Evolutionary conservation across 2,329 filamentous ascomycete species (phyloP).

Genomic region (Harringtonia aguacate): DNA sequence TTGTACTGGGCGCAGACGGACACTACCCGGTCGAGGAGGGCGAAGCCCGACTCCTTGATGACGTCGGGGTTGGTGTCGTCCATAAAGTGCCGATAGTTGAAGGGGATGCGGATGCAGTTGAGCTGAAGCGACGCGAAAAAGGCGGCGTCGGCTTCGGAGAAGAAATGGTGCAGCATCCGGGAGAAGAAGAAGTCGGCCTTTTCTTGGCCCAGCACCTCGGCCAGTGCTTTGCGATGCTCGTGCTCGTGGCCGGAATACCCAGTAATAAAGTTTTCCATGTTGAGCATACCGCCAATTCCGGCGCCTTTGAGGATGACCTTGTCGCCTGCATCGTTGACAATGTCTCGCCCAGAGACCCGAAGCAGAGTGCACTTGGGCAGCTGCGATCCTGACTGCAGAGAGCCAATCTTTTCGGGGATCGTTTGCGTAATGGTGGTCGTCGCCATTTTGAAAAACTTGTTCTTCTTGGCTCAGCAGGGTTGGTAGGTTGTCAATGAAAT

Average conservation of each 20-base stretch:
- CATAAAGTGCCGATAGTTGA: slow-evolving; percentile 45
- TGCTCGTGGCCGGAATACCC: slow-evolving; percentile 45
- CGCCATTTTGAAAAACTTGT: no score
- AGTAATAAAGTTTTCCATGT: slow-evolving; percentile 42
- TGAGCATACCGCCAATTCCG: slow-evolving; percentile 11
- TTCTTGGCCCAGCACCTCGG: slow-evolving; percentile 37
- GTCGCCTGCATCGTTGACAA: slow-evolving; percentile 33
- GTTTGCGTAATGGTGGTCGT: no score
- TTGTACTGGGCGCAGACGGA: slow-evolving; percentile 26
- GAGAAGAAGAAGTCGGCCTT: slow-evolving; percentile 46
- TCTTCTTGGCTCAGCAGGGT: no score
- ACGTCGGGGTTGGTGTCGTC: slow-evolving; percentile 35
- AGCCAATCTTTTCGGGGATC: no score
- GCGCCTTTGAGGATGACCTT: slow-evolving; percentile 27
- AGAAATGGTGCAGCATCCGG: slow-evolving; percentile 42
- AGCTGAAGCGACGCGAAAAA: slow-evolving; percentile 43
- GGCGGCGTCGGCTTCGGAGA: slow-evolving; percentile 41
- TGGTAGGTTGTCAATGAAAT: no score
- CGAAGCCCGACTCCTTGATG: slow-evolving; percentile 33
- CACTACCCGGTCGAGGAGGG: slow-evolving; percentile 33
- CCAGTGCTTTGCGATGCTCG: slow-evolving; percentile 39
- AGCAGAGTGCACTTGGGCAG: not conserved
- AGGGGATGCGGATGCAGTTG: slow-evolving; percentile 47
- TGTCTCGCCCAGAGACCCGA: slow-evolving; percentile 15
- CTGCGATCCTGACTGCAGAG: no score